Base-by-base conservation (phyloP, 2,329 filamentous ascomycete species). In the Aspergillus sergii region DNA sequence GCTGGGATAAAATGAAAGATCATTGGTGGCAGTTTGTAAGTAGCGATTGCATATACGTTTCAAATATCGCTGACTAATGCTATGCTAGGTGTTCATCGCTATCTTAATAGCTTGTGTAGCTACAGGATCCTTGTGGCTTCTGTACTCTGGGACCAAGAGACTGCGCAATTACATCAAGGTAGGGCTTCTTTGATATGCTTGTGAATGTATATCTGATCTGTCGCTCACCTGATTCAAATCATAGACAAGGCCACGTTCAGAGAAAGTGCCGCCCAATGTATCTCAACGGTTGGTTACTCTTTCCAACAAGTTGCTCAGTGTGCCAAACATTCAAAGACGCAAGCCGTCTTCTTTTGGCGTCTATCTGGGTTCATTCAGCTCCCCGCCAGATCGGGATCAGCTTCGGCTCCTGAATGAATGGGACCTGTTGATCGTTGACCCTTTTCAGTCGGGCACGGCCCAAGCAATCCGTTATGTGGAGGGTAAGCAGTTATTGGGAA, bases 371-470 rank as follows among this genome's bases (percentile, higher is more conserved):
- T 63, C 65, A 30, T 80, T 82, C 55, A 64, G 68, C 21, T 66
- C 60, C 34, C 75, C 76, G 5, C 72, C 73, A 7, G 78, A 74
- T 4, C 57, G 61, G 19, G 62, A 69, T 23, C 72, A 82, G 63
- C 60, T 69, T 23, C 68, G 64, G n/a, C 55, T 83, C 8, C 69
- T 83, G n/a, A 60, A 71, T 43, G 71, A 76, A 68, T 82, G 78
- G 78, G 80, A 83, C 58, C 64, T 82, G n/a, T 62, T 82, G 45
- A 73, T 82, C 19, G 72, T 82, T 14, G 80, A 83, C 65, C 80
- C 81, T 2, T 71, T 77, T 21, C 74, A 78, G 62, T 45, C 59
- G 11, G 77, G 78, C 7, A 74, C 80, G 3, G 51, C 72, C 3
- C 70, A 76, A 5, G 78, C 76, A 5, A 71, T 81, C 59, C 66